Base-by-base conservation (phyloP, 2,329 filamentous ascomycete species). In the Colletotrichum zoysiae region DNA sequence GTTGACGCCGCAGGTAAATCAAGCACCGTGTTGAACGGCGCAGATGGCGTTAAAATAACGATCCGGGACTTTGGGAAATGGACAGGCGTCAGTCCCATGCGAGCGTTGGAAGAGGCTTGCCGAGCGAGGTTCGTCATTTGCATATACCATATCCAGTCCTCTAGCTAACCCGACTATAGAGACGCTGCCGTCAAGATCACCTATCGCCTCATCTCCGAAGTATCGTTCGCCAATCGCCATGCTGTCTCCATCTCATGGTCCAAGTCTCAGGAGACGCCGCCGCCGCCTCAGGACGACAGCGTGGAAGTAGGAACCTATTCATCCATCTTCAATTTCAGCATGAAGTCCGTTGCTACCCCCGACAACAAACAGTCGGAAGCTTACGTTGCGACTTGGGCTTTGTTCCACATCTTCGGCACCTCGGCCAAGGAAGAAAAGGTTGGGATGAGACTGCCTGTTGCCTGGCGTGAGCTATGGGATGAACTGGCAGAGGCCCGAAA, bases 1-100 rank as follows among this genome's bases (percentile, higher is more conserved):
- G 84, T 89, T 6, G 88, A 91, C 75, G 75, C 79, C 7, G 89
- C 87, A 11, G 89, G 89, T n/a, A 88, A 90, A 78, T 86, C 85
- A 2, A 85, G 81, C 48, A 91, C 85, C 0, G 86, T 88, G 51
- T 83, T 90, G 55, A 89, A 86, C 76, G 82, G 84, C 58, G 75
- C 83, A 66, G 80, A 88, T 74, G 87, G 89, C 1, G 79, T 83
- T 7, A 90, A 87, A 68, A 81, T 94, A 5, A 87, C 84, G 1
- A 87, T 97, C 60, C 87, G 93, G 55, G 92, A 98, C 77, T 98
- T 98, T 85, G 95, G 94, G 1, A 94, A 94, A 79, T 91, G 90
- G 85, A 88, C 89, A 18, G 95, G 95, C 9, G 82, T 97, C 40
- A 93, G 85, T 76, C 95, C 95, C 20, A 89, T 90, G 73, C 88